Conservation (phyloP, 179 eudicot genomes). For the Sideroxylon spinosum region DNA sequence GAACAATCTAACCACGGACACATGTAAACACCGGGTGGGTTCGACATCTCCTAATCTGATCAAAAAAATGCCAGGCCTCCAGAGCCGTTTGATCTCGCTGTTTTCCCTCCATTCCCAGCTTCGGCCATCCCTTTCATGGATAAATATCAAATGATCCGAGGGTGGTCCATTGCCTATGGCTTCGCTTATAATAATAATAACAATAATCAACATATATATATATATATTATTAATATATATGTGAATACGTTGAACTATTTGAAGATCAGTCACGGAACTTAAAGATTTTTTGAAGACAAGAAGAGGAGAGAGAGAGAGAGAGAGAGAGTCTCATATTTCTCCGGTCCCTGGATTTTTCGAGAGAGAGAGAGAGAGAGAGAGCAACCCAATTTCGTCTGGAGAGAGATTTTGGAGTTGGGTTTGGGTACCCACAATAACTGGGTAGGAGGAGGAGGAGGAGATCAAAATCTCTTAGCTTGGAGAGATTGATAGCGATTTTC, state of each 20-base stretch:
- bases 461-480: conserved; percentile 1
- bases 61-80: neutral
- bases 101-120: neutral
- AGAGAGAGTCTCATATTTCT: neutral
- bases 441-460: neutral
- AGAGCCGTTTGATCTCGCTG: conserved; percentile 11
- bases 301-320: no score
- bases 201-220: neutral
- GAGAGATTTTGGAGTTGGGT: neutral
- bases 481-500: conserved; percentile 7
- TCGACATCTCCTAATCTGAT: no score
- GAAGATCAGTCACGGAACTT: neutral
- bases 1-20: no score
- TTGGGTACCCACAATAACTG: neutral
- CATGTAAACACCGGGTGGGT: no score
- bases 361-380: no score
- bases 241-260: neutral
- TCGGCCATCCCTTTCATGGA: conserved; percentile 14
- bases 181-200: no score
- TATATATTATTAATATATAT: no score
- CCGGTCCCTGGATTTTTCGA: no score
- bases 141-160: neutral
- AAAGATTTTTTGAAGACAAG: neutral
- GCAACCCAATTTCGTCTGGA: neutral
- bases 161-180: neutral